phyloP scores from a whole-genome alignment of 805 yeast species.

The Starmera dryadoides region DNA sequence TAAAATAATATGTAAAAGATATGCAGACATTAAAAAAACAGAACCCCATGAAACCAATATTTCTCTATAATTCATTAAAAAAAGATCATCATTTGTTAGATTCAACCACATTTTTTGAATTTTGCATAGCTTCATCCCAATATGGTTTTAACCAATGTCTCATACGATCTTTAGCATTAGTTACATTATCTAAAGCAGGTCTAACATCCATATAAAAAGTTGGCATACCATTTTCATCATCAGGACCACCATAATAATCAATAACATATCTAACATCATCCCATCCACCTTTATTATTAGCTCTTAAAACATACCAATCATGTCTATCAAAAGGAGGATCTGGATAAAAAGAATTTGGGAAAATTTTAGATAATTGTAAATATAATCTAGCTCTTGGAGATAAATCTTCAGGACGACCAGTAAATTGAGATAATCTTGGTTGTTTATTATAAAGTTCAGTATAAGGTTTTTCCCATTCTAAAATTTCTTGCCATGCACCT shows the following conservation, averaged over 20 bases:
- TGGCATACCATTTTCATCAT: slow-evolving; percentile 84
- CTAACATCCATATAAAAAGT: slow-evolving; percentile 89
- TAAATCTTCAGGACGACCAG: slow-evolving; percentile 84
- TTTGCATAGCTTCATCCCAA: slow-evolving; percentile 69
- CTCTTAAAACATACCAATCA: slow-evolving; percentile 93
- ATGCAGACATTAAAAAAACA: not conserved
- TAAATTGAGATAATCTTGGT: slow-evolving; percentile 79
- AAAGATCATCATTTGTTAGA: not conserved
- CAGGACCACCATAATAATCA: slow-evolving; percentile 95
- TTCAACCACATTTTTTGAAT: slow-evolving; percentile 11
- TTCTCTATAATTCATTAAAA: not conserved
- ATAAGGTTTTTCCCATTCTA: slow-evolving; percentile 83
- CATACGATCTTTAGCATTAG: slow-evolving; percentile 62
- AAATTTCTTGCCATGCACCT: slow-evolving; percentile 94
- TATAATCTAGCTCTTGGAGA: slow-evolving; percentile 80
- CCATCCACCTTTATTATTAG: slow-evolving; percentile 43
- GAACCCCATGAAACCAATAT: not conserved
- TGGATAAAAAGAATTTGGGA: slow-evolving; percentile 65
- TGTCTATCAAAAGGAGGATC: slow-evolving; percentile 97
- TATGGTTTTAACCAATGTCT: slow-evolving; percentile 59
- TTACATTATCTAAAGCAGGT: slow-evolving; percentile 77
- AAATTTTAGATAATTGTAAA: slow-evolving; percentile 54
- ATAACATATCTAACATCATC: slow-evolving; percentile 81
- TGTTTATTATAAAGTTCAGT: slow-evolving; percentile 43
- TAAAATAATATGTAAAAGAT: not conserved